Conservation (phyloP, 257 asterid genomes). For the Handroanthus guayacan region DNA sequence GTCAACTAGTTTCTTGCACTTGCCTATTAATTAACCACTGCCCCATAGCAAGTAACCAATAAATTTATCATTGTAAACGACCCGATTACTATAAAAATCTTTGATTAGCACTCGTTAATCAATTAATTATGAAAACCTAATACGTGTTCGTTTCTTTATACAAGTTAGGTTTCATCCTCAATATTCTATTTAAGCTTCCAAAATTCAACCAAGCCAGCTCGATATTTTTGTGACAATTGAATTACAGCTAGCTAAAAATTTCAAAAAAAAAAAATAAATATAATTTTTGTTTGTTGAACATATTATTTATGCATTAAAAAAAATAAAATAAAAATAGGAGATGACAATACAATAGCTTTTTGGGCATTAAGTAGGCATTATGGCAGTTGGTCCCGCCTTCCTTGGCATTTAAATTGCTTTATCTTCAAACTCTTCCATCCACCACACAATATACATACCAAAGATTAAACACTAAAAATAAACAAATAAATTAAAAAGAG, state of each 20-base stretch:
- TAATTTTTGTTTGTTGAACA: constrained; percentile 26
- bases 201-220: constrained; percentile 23
- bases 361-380: constrained; percentile 74
- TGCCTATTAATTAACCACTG: not conserved
- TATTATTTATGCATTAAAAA: not conserved
- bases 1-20: constrained; percentile 29
- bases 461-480: constrained; percentile 33
- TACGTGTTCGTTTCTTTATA: not conserved
- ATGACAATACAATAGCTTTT: constrained; percentile 48
- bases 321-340: constrained; percentile 27
- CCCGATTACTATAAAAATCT: constrained; percentile 19
- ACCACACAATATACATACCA: constrained; percentile 61
- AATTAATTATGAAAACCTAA: not conserved
- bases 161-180: constrained; percentile 37
- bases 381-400: constrained; percentile 73
- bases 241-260: constrained; percentile 34
- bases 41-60: not conserved
- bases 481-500: constrained; percentile 9
- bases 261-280: constrained; percentile 5
- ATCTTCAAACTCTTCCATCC: constrained; percentile 77
- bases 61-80: not conserved
- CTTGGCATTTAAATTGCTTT: constrained; percentile 73
- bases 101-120: constrained; percentile 29
- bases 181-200: constrained; percentile 23
- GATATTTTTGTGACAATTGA: too few relatives aligned